Base-by-base conservation (phyloP, 345 rosid genomes). In the Gossypium sturtianum region DNA sequence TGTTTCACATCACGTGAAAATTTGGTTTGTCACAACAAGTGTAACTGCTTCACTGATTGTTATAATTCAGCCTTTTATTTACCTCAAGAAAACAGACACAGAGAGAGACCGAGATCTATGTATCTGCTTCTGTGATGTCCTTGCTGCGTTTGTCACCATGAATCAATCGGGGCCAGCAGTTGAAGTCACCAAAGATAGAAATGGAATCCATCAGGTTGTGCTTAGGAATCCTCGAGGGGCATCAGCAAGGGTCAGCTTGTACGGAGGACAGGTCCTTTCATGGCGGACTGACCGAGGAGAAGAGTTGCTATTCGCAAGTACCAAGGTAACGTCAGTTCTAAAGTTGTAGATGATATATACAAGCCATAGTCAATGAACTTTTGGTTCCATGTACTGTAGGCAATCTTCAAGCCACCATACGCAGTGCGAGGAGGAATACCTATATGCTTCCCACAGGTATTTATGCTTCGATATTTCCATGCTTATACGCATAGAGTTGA, bases 351-450 rank as follows among this genome's bases (percentile, higher is more conserved):
- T 34, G 38, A 34, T 34, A 34, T 34, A 4, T 34, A 34, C 38
- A 4, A 4, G 38, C 38, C 38, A 34, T 34, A 34, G 38, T 34
- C 38, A 34, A 34, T 34, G 38, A 57, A 22, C 11, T 57, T 57
- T 22, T 11, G 61, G 38, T 34, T 34, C 38, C 38, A 34, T 66
- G 19, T 9, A 56, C 52, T 66, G n/a, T 70, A 94, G 98, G 98
- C 97, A 45, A 83, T 84, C 74, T 90, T 83, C 59, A 93, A 80
- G 80, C 99, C 98, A 59, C 97, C 96, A 4, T 74, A 85, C 61
- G 87, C 96, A 0, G 89, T 92, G 13, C 78, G 98, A 82, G 99
- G 99, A 77, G 99, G 99, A 70, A 93, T 95, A 77, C 98, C 97
- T 11, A 91, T 95, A 27, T 95, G 97, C 74, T 95, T 95, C 71